phyloP scores from a whole-genome alignment of 2,329 filamentous ascomycete species.

The Phyllosticta citrichinensis region DNA sequence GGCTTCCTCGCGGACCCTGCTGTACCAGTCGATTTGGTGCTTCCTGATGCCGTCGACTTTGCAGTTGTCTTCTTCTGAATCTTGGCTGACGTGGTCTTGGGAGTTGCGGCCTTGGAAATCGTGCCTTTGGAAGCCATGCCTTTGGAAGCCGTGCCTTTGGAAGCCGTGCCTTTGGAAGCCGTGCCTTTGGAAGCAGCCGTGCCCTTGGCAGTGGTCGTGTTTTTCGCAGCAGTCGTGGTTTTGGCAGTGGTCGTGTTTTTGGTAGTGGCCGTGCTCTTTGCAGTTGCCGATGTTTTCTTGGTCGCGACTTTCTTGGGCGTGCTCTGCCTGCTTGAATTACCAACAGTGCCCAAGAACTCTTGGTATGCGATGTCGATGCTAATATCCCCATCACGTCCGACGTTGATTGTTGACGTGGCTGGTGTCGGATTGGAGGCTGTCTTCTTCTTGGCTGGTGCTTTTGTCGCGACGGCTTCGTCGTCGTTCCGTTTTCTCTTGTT shows the following conservation, averaged over 20 bases:
- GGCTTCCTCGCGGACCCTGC: neutral
- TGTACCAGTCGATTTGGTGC: no score
- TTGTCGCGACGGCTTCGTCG: neutral
- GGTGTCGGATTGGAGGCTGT: slow-evolving; percentile 8
- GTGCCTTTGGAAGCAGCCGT: neutral
- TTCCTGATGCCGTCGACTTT: neutral
- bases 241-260: neutral
- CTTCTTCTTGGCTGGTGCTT: neutral
- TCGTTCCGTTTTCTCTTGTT: slow-evolving; percentile 1
- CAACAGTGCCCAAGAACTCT: neutral
- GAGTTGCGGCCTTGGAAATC: neutral
- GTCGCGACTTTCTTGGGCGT: neutral
- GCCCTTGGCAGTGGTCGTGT: neutral
- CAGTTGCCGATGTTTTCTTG: neutral
- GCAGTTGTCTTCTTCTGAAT: neutral
- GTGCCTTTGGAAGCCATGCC: neutral
- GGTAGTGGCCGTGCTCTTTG: neutral
- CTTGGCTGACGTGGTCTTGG: neutral
- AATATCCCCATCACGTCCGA: neutral
- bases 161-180: neutral
- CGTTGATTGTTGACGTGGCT: slow-evolving; percentile 11
- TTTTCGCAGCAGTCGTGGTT: neutral
- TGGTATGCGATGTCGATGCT: neutral
- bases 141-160: no score
- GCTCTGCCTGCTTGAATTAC: neutral